A percentile compares a stretch with the other conserved stretches of the same genome.
Evolutionary conservation across 805 yeast genomes (phyloP).

Genomic region (Hanseniaspora valbyensis): DNA sequence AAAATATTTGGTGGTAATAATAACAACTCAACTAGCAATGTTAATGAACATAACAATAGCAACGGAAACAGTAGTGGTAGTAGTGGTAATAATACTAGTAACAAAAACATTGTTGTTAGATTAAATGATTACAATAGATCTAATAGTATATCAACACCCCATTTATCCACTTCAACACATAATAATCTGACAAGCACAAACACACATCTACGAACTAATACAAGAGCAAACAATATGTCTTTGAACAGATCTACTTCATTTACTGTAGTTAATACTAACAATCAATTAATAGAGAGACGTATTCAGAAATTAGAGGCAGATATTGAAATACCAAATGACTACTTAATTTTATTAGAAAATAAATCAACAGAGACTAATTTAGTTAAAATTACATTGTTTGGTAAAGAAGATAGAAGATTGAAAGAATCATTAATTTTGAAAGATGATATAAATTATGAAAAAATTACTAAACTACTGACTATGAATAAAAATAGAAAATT

Average conservation of each 20-base stretch:
- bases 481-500: background rate
- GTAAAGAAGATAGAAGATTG: conserved; percentile 13
- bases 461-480: background rate
- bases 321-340: background rate
- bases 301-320: background rate
- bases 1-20: conserved; percentile 1
- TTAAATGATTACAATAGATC: conserved; percentile 8
- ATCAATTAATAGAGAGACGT: background rate
- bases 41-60: no score
- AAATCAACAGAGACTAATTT: background rate
- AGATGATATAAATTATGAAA: conserved; percentile 1
- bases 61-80: no score
- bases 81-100: background rate
- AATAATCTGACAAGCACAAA: background rate
- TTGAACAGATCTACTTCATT: background rate
- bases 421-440: conserved; percentile 7
- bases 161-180: background rate
- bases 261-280: background rate
- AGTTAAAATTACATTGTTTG: conserved; percentile 8
- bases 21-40: background rate
- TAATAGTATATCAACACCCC: conserved; percentile 1
- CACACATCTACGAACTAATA: background rate
- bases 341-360: background rate
- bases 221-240: background rate
- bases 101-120: conserved; percentile 12